phyloP scores from a whole-genome alignment of 2,329 filamentous ascomycete species.

The Rhexocercosporidium sp. region DNA sequence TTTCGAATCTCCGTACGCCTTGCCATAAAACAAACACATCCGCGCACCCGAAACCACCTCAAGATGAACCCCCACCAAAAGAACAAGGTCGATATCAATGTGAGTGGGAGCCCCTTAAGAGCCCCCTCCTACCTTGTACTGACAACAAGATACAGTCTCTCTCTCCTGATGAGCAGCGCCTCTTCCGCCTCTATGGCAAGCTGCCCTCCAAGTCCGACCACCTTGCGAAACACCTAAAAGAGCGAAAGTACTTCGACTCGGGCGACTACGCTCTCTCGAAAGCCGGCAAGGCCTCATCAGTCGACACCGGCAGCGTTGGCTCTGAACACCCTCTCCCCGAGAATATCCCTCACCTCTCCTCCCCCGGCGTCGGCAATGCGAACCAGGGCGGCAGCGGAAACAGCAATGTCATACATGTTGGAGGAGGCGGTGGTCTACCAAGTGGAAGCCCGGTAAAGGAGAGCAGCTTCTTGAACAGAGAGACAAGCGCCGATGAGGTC shows the following conservation, averaged over 20 bases:
- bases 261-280: conserved; percentile 97
- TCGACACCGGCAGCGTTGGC: conserved; percentile 91
- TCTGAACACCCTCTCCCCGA: conserved; percentile 94
- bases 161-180: conserved; percentile 91
- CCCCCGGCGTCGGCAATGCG: conserved; percentile 53
- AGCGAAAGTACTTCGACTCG: conserved; percentile 98
- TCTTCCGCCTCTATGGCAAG: conserved; percentile 97
- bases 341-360: conserved; percentile 89
- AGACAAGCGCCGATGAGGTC: conserved; percentile 72
- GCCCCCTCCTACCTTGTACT: conserved; percentile 22
- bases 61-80: conserved; percentile 95
- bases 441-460: conserved; percentile 88
- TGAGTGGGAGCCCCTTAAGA: conserved; percentile 56
- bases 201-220: conserved; percentile 95
- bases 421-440: conserved; percentile 55
- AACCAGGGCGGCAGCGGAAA: conserved; percentile 50
- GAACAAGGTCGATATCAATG: conserved; percentile 97
- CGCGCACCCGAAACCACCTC: conserved; percentile 28
- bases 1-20: background rate
- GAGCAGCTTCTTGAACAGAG: conserved; percentile 82
- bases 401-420: conserved; percentile 49
- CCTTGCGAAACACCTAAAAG: conserved; percentile 97
- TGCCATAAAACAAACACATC: background rate
- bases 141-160: conserved; percentile 67
- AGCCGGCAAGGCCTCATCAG: conserved; percentile 93